phyloP scores from a whole-genome alignment of 805 yeast species.

The Lachancea sp. region DNA sequence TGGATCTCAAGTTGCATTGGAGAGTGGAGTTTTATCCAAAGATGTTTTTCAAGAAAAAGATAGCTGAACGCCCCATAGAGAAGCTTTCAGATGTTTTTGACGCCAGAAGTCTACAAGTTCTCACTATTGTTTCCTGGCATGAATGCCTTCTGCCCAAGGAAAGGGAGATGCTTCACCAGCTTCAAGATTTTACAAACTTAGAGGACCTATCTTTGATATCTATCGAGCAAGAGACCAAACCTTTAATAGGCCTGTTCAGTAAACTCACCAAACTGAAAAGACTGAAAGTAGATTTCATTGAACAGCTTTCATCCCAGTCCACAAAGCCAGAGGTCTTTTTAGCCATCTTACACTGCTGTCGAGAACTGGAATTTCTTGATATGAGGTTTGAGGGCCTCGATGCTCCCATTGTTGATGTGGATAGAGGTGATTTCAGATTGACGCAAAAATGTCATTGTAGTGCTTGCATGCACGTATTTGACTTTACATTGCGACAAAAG shows the following conservation, averaged over 20 bases:
- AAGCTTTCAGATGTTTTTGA: conserved; percentile 35
- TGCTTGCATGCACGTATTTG: conserved; percentile 27
- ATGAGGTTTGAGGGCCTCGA: conserved; percentile 33
- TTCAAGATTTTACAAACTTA: conserved; percentile 32
- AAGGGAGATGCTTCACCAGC: conserved; percentile 33
- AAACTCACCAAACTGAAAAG: conserved; percentile 30
- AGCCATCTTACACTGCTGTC: conserved; percentile 31
- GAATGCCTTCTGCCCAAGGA: conserved; percentile 32
- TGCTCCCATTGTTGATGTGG: conserved; percentile 26
- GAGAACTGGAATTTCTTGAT: conserved; percentile 35
- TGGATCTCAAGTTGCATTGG: conserved; percentile 37
- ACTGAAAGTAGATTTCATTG: conserved; percentile 37
- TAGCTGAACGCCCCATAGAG: conserved; percentile 16
- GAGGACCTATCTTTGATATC: conserved; percentile 39
- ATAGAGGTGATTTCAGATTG: conserved; percentile 23
- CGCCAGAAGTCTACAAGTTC: conserved; percentile 29
- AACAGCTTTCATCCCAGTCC: conserved; percentile 31
- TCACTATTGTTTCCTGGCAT: conserved; percentile 41
- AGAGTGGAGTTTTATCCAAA: conserved; percentile 35
- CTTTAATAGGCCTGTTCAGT: conserved; percentile 30
- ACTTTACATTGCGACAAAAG: conserved; percentile 32
- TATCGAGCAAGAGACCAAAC: conserved; percentile 31
- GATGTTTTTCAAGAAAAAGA: conserved; percentile 20
- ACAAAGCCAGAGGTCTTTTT: conserved; percentile 31
- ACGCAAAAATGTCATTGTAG: conserved; percentile 30